Evolutionary conservation across 2,329 filamentous ascomycete species (phyloP).

Genomic region (Penicillium thymicola): DNA sequence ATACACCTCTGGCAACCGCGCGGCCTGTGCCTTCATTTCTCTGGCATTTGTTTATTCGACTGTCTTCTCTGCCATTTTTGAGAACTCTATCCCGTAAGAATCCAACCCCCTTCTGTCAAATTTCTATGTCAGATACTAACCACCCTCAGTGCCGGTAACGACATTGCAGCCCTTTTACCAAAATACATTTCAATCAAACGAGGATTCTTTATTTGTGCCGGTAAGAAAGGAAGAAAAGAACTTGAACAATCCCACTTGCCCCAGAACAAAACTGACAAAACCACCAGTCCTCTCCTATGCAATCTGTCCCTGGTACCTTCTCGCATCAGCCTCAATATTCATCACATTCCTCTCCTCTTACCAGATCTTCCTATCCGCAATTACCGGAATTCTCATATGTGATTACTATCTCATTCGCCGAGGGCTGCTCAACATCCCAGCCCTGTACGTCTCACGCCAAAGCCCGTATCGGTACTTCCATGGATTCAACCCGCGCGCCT

Average conservation of each 20-base stretch:
- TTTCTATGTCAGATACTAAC: not conserved
- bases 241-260: not conserved
- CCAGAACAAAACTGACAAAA: not conserved
- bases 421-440: slow-evolving; percentile 36
- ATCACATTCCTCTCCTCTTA: slow-evolving; percentile 44
- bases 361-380: slow-evolving; percentile 39
- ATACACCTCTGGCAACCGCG: slow-evolving; percentile 37
- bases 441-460: slow-evolving; percentile 32
- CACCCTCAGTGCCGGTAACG: slow-evolving; percentile 32
- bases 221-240: not conserved
- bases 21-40: slow-evolving; percentile 43
- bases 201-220: slow-evolving; percentile 40
- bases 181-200: slow-evolving; percentile 41
- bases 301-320: slow-evolving; percentile 42
- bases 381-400: slow-evolving; percentile 43
- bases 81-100: slow-evolving; percentile 38
- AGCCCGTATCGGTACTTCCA: slow-evolving; percentile 34
- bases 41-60: slow-evolving; percentile 43
- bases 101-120: accelerated
- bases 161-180: slow-evolving; percentile 39
- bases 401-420: slow-evolving; percentile 44
- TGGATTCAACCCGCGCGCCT: slow-evolving; percentile 38
- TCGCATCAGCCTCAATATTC: slow-evolving; percentile 36
- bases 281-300: slow-evolving; percentile 29
- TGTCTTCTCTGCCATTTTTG: slow-evolving; percentile 47